Evolutionary conservation across 2,329 filamentous ascomycete genomes (phyloP), one percentile per base, ranked within the genome.

Genomic region (Calonectria montana): DNA sequence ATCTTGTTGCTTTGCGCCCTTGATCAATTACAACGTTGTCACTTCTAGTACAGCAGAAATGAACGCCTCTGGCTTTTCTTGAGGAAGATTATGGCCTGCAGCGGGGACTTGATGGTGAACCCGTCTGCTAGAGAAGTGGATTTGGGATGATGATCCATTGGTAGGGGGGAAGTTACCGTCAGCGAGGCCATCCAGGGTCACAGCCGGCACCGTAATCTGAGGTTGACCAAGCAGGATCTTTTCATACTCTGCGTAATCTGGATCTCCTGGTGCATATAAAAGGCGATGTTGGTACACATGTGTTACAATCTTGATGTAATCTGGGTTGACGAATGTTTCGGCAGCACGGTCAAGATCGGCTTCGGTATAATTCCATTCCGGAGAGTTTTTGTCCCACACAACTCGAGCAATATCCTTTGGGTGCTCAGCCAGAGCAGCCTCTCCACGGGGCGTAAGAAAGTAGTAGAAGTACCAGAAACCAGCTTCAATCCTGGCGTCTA

Each of bases 221-320:
- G 48, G 50, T 27, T 57, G 50, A 12, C 47, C 13, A 23, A 57
- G 64, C 10, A 57, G 25, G 7, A 23, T 12, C n/a, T 37, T 69
- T 31, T 66, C 62, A 10, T 66, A 39, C 6, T 63, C 65, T 23
- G 57, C 61, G 29, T 67, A 72, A 18, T 53, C 48, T 16, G 66
- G 66, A 37, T 72, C 70, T 15, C 70, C 69, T 80, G 63, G 80
- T 78, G 72, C 80, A 80, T 63, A 79, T 2, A 70, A 65, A 21
- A 70, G 48, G 15, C 67, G 64, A 18, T 70, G 64, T 39, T 47
- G 53, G 31, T 63, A 72, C 13, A 69, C 65, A 13, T 72, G 65
- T 10, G 61, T 72, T 47, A 70, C 71, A n/a, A 65, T 35, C 31
- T 45, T 43, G 37, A 74, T 41, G 21, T 47, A 69, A 21, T 69